These are phyloP conservation scores for Annulohypoxylon moriforme DNA, from an alignment of 495 filamentous ascomycete species.

Conservation along the genomic window DNA sequence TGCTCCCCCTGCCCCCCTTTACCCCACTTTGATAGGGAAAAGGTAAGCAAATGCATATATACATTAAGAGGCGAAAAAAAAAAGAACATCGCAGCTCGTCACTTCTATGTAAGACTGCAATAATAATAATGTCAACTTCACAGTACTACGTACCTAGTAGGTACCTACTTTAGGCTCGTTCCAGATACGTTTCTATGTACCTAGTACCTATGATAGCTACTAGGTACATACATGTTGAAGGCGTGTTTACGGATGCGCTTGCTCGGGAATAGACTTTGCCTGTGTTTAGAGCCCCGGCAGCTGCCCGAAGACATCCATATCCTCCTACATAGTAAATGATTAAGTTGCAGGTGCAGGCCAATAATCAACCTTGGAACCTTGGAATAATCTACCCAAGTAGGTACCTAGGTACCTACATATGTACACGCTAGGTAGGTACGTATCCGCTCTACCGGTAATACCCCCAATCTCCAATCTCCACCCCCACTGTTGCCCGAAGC, in stretches of 20 bases:
- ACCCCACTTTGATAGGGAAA: neutral
- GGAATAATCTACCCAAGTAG: too few relatives aligned
- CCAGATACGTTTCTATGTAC: too few relatives aligned
- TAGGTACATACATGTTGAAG: too few relatives aligned
- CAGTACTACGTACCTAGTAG: neutral
- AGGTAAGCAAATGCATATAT: neutral
- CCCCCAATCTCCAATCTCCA: too few relatives aligned
- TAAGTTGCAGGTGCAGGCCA: too few relatives aligned
- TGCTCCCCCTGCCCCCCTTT: neutral
- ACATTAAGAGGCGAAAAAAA: neutral
- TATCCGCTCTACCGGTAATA: neutral
- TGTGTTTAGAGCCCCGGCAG: too few relatives aligned
- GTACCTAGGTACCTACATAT: too few relatives aligned
- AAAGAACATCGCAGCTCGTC: neutral
- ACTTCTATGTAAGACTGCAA: neutral
- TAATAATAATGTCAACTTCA: neutral
- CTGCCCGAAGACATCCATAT: too few relatives aligned
- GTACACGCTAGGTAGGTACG: neutral
- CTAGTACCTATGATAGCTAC: too few relatives aligned
- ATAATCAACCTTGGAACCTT: too few relatives aligned
- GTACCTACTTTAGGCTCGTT: too few relatives aligned
- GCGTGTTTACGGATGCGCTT: neutral
- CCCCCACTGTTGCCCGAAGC: constrained; percentile 9
- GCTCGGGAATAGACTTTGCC: neutral
- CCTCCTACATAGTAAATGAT: too few relatives aligned